A percentile compares a stretch with the other conserved stretches of the same genome.
These are phyloP conservation scores for Loxodes magnus DNA, from an alignment of 73 alveolate genomes.

Conservation along the genomic window DNA sequence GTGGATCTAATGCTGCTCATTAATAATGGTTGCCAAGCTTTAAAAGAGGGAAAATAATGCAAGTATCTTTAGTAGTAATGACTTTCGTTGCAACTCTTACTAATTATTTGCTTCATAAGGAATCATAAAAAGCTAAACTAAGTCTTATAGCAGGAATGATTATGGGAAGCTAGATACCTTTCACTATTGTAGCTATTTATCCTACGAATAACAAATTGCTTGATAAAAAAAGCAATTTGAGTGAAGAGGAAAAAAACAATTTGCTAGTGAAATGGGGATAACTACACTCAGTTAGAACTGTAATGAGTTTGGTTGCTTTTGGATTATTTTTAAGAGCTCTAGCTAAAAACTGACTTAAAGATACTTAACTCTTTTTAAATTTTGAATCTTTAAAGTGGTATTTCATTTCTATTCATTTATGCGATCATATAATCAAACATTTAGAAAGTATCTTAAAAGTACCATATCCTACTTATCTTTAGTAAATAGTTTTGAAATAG, in stretches of 20 bases:
- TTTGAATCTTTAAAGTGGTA: too few relatives aligned
- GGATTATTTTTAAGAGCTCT: too few relatives aligned
- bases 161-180: constrained; percentile 6
- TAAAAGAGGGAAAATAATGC: too few relatives aligned
- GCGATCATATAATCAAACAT: too few relatives aligned
- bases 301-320: constrained; percentile 10
- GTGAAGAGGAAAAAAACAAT: background rate
- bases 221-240: background rate
- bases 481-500: too few relatives aligned
- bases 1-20: constrained; percentile 6
- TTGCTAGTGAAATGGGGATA: constrained; percentile 13
- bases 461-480: too few relatives aligned
- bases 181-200: constrained; percentile 7
- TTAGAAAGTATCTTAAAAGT: too few relatives aligned
- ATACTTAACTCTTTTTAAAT: too few relatives aligned
- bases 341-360: too few relatives aligned
- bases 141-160: constrained; percentile 6
- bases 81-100: too few relatives aligned
- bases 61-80: too few relatives aligned
- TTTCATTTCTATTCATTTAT: too few relatives aligned
- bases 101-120: background rate
- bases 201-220: constrained; percentile 13
- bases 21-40: constrained; percentile 13
- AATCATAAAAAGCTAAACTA: constrained; percentile 1
- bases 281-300: constrained; percentile 18